These are phyloP conservation scores for Syzygium oleosum DNA, from an alignment of 345 rosid species.

Conservation along the genomic window DNA sequence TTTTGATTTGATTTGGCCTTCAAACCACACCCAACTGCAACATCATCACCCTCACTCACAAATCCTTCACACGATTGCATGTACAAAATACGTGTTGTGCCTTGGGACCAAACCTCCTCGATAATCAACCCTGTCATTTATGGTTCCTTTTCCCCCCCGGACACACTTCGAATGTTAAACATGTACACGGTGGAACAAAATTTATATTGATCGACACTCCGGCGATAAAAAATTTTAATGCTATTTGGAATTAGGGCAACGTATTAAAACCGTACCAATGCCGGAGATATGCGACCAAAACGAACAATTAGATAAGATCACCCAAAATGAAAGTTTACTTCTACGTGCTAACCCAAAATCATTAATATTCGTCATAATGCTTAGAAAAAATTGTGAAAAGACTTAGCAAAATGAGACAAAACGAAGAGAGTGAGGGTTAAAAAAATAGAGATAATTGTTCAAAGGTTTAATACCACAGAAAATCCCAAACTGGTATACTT, in stretches of 20 bases:
- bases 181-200: no score
- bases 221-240: background rate
- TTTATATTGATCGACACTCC: background rate
- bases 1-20: background rate
- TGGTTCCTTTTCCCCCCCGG: background rate
- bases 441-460: no score
- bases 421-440: no score
- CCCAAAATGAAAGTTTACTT: background rate
- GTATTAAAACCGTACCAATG: background rate
- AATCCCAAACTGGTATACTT: no score
- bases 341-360: no score
- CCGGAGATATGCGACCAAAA: no score
- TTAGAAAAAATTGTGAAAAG: no score
- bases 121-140: background rate
- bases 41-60: background rate
- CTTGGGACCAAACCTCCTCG: background rate
- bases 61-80: background rate
- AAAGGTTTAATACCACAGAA: no score
- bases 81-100: background rate
- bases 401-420: no score
- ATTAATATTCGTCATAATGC: no score
- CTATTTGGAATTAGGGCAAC: rapidly evolving
- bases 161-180: background rate
- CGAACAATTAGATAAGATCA: background rate
- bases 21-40: background rate